Conservation (phyloP, 73 alveolate species). For the Stentor roeselii region DNA sequence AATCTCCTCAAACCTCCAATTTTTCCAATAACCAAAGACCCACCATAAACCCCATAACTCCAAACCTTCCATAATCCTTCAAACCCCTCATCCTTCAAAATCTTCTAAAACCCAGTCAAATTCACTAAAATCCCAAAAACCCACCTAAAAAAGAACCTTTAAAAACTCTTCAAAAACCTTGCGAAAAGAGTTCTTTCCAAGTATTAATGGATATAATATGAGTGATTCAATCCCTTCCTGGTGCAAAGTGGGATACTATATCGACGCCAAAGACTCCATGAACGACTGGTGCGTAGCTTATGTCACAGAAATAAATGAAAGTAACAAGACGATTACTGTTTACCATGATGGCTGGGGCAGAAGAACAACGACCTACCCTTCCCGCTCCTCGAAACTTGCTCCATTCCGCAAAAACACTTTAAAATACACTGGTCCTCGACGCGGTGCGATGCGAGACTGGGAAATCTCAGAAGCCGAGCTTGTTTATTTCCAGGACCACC, state of each 20-base stretch:
- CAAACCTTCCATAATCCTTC: no score
- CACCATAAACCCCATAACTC: no score
- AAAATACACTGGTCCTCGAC: constrained; percentile 67
- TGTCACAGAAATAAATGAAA: constrained; percentile 43
- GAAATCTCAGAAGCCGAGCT: constrained; percentile 27
- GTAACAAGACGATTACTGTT: constrained; percentile 31
- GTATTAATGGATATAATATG: not conserved
- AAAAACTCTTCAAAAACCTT: no score
- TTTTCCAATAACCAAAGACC: no score
- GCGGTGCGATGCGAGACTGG: constrained; percentile 54
- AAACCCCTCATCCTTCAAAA: no score
- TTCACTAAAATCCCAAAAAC: no score
- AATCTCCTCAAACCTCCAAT: no score
- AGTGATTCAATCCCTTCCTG: constrained; percentile 1
- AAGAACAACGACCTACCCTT: constrained; percentile 34
- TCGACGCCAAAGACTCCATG: constrained; percentile 62
- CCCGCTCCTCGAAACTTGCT: constrained; percentile 40
- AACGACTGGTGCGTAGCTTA: constrained; percentile 56
- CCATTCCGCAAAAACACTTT: constrained; percentile 61
- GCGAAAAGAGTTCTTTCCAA: no score
- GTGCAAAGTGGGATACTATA: constrained; percentile 35
- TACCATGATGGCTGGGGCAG: constrained; percentile 35
- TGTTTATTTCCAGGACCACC: constrained; percentile 32
- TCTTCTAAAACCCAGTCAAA: no score
- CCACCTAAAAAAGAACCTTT: no score